These are phyloP conservation scores for Phytophthora syringae DNA, from an alignment of 352 stramenopile genomes.

Conservation along the genomic window DNA sequence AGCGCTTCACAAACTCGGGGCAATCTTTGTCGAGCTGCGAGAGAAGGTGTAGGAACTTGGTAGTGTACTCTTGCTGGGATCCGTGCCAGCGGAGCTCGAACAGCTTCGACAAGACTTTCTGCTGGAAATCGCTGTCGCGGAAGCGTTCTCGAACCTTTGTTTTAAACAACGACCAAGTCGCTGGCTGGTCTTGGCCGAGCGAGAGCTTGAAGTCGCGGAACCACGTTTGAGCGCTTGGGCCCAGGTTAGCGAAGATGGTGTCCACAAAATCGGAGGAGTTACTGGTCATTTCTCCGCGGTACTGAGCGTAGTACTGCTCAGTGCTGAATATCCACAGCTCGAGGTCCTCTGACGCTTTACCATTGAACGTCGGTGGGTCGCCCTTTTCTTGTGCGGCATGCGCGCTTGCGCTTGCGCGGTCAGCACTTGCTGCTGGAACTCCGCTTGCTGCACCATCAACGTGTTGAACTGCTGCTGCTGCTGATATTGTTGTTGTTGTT, in stretches of 20 bases:
- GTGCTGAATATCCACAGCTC: conserved; percentile 10
- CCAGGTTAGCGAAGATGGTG: conserved; percentile 11
- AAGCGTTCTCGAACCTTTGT: no score
- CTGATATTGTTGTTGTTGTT: conserved; percentile 10
- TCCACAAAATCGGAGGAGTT: conserved; percentile 12
- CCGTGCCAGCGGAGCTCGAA: not conserved
- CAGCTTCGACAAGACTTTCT: conserved; percentile 1
- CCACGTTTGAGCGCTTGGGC: conserved; percentile 10
- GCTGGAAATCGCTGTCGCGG: not conserved
- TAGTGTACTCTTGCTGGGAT: conserved; percentile 2
- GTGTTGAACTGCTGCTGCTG: conserved; percentile 8
- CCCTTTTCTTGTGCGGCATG: conserved; percentile 15
- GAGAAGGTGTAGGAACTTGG: conserved; percentile 12
- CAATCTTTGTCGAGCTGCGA: conserved; percentile 3
- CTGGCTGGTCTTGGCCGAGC: conserved; percentile 14
- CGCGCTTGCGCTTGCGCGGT: conserved; percentile 7
- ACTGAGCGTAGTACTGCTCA: conserved; percentile 6
- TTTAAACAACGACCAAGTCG: no score
- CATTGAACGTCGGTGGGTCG: not conserved
- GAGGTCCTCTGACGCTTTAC: not conserved
- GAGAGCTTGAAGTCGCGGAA: conserved; percentile 17
- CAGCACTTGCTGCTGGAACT: conserved; percentile 16
- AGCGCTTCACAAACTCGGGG: conserved; percentile 2
- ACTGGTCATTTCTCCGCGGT: not conserved
- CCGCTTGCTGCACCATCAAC: no score